Evolutionary conservation across 768 basidiomycete genomes (phyloP).

Genomic region (Tylopilus felleus): DNA sequence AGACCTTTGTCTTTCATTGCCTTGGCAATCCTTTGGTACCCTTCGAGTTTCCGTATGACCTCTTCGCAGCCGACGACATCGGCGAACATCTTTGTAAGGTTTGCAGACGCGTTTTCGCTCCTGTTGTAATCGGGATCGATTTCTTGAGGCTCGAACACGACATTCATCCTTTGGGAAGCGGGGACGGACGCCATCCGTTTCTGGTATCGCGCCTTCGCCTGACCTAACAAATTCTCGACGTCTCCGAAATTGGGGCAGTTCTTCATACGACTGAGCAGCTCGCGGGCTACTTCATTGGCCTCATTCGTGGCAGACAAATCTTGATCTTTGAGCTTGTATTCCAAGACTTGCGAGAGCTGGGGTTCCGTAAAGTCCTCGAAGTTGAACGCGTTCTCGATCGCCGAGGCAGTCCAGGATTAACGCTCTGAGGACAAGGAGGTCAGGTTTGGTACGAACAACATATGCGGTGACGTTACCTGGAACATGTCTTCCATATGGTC

Average conservation of each 20-base stretch:
- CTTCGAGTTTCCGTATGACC: slow-evolving; percentile 44
- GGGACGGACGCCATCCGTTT: slow-evolving; percentile 34
- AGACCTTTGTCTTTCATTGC: slow-evolving; percentile 40
- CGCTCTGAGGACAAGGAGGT: slow-evolving; percentile 45
- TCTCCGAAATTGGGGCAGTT: slow-evolving; percentile 62
- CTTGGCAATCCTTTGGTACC: slow-evolving; percentile 51
- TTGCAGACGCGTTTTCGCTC: slow-evolving; percentile 41
- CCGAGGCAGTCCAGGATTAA: slow-evolving; percentile 66
- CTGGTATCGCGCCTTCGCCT: slow-evolving; percentile 50
- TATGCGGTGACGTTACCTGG: slow-evolving; percentile 38
- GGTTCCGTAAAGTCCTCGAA: slow-evolving; percentile 62
- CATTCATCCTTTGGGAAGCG: slow-evolving; percentile 21
- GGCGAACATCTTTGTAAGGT: slow-evolving; percentile 56
- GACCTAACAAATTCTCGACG: slow-evolving; percentile 58
- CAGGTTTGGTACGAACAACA: not conserved
- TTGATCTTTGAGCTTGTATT: slow-evolving; percentile 55
- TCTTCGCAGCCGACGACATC: slow-evolving; percentile 63
- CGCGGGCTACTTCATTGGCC: slow-evolving; percentile 58
- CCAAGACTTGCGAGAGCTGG: slow-evolving; percentile 51
- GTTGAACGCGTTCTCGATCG: slow-evolving; percentile 63
- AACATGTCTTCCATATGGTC: slow-evolving; percentile 73
- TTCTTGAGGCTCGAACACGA: slow-evolving; percentile 45
- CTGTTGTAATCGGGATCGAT: slow-evolving; percentile 66
- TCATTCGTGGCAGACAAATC: slow-evolving; percentile 54
- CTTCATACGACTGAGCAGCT: slow-evolving; percentile 36